A percentile compares a stretch with the other conserved stretches of the same genome.
phyloP scores from a whole-genome alignment of 306 rosid genomes.

The Datisca glomerata region DNA sequence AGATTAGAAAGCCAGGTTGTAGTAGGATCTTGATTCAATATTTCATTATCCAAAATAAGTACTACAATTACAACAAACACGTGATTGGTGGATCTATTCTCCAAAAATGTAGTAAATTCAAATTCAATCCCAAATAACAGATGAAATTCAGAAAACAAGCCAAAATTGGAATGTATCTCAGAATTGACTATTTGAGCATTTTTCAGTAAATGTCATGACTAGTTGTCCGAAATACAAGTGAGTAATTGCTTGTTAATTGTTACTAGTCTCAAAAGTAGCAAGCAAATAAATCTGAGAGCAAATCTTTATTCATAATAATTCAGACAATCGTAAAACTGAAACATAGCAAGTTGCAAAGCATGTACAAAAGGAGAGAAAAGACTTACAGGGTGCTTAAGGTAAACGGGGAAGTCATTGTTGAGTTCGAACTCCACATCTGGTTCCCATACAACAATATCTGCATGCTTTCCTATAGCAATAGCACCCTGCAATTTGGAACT shows the following conservation, averaged over 20 bases:
- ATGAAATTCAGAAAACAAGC: no score
- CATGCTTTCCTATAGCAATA: slow-evolving; percentile 64
- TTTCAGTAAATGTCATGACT: neutral
- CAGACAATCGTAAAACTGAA: neutral
- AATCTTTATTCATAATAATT: no score
- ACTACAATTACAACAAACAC: no score
- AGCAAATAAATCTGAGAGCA: neutral
- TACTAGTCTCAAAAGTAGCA: neutral
- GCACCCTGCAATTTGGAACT: slow-evolving; percentile 44
- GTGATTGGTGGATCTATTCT: neutral
- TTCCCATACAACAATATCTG: slow-evolving; percentile 84
- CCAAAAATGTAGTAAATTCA: no score
- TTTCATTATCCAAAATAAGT: no score
- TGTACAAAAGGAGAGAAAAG: slow-evolving; percentile 2
- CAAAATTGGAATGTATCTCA: no score
- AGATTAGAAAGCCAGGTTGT: no score
- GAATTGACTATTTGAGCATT: no score
- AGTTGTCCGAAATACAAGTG: neutral
- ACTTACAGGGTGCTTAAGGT: slow-evolving; percentile 62
- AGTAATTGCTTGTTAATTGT: neutral
- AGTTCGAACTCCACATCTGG: slow-evolving; percentile 75
- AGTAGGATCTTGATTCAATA: no score
- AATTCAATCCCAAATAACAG: neutral
- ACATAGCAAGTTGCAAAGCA: neutral
- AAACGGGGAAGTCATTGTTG: slow-evolving; percentile 37